These are phyloP conservation scores for Nepenthes alata DNA, from an alignment of 179 eudicot genomes.

Conservation along the genomic window DNA sequence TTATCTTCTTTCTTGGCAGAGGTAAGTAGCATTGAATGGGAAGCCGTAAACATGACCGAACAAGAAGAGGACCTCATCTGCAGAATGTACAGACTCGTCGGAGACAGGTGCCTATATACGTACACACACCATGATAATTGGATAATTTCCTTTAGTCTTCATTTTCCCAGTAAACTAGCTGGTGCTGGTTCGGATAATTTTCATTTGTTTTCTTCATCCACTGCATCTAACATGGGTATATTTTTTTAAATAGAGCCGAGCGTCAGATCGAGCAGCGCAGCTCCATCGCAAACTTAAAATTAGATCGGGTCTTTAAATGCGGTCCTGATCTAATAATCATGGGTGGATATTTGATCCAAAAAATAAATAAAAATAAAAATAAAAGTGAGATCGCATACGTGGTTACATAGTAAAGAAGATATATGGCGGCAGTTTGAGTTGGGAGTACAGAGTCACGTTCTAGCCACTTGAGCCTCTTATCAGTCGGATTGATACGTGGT, in stretches of 20 bases:
- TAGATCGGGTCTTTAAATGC: too few relatives aligned
- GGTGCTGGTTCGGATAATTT: too few relatives aligned
- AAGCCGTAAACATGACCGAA: conserved; percentile 17
- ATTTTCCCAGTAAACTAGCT: too few relatives aligned
- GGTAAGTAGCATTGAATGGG: conserved; percentile 11
- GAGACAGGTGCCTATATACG: conserved; percentile 15
- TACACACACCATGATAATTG: background rate
- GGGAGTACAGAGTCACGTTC: background rate
- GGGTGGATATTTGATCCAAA: too few relatives aligned
- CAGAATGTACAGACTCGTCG: conserved; percentile 23
- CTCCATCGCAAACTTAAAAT: too few relatives aligned
- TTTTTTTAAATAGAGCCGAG: too few relatives aligned
- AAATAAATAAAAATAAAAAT: background rate
- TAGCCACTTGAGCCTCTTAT: background rate
- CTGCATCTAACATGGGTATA: too few relatives aligned
- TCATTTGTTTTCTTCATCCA: too few relatives aligned
- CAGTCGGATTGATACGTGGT: too few relatives aligned
- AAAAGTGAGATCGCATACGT: background rate
- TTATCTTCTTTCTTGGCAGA: background rate
- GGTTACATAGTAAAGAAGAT: background rate
- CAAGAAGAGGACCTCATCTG: conserved; percentile 27
- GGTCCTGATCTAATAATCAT: too few relatives aligned
- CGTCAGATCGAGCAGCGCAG: too few relatives aligned
- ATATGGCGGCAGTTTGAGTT: background rate
- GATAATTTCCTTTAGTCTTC: too few relatives aligned